Conservation (phyloP, 2,329 filamentous ascomycete genomes). For the Hymenoscyphus fraxineus region DNA sequence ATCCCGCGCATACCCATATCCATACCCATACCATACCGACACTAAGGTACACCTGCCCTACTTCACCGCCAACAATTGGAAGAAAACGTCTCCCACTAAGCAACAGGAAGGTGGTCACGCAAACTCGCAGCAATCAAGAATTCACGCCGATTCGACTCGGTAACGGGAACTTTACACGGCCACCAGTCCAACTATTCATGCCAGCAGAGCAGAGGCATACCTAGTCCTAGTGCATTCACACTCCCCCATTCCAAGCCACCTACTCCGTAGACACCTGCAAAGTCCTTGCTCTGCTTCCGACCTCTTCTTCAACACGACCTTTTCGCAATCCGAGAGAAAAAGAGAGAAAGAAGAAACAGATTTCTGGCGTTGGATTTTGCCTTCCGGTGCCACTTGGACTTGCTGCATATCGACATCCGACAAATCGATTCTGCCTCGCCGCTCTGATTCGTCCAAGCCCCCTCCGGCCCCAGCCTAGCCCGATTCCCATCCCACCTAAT, state of each 20-base stretch:
- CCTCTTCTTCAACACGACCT: no score
- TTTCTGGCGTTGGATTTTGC: not conserved
- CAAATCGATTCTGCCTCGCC: not conserved
- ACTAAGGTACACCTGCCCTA: not conserved
- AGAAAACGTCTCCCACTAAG: not conserved
- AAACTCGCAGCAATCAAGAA: no score
- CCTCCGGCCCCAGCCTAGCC: not conserved
- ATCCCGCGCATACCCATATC: not conserved
- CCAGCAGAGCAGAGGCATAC: no score
- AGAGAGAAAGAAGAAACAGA: not conserved
- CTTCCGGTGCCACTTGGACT: not conserved
- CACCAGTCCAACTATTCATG: no score
- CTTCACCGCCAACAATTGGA: not conserved
- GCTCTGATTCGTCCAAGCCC: not conserved
- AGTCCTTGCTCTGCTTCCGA: no score
- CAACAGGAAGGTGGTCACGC: not conserved
- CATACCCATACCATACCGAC: not conserved
- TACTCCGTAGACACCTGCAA: no score
- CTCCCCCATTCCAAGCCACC: no score
- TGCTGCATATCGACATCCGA: not conserved
- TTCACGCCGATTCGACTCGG: no score
- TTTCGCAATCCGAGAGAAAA: no score
- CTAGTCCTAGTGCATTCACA: no score
- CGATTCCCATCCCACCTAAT: slow-evolving; percentile 5
- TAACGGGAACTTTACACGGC: no score